Percentiles rank a stretch among this genome's conserved stretches.
phyloP scores from a whole-genome alignment of 352 stramenopile species.

The Aphanomyces cochlioides region DNA sequence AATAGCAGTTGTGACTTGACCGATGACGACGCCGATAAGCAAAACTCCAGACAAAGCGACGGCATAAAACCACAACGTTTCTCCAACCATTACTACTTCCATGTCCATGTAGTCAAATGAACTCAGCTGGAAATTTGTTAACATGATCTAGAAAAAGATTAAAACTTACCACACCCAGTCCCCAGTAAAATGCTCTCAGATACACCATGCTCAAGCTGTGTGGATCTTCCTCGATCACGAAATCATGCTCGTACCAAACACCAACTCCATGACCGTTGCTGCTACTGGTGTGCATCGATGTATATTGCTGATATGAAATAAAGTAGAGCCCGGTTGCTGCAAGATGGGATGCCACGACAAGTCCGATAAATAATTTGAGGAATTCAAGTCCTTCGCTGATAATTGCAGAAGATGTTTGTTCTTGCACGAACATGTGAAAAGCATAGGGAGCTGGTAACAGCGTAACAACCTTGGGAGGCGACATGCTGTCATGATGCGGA shows the following conservation, averaged over 20 bases:
- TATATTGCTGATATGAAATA: conserved; percentile 1
- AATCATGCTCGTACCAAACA: conserved; percentile 61
- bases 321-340: conserved; percentile 13
- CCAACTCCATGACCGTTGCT: background rate
- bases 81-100: conserved; percentile 33
- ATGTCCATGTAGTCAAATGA: conserved; percentile 45
- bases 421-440: conserved; percentile 33
- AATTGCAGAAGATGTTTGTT: conserved; percentile 2
- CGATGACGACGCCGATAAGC: conserved; percentile 41
- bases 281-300: no score
- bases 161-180: conserved; percentile 31
- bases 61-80: conserved; percentile 40
- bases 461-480: conserved; percentile 37
- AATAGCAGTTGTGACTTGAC: conserved; percentile 38
- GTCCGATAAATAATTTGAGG: conserved; percentile 11
- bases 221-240: conserved; percentile 62
- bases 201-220: conserved; percentile 32
- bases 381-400: conserved; percentile 17
- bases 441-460: conserved; percentile 33
- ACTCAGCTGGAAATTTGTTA: conserved; percentile 29
- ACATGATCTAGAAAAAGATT: background rate
- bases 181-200: conserved; percentile 41
- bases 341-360: conserved; percentile 22
- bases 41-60: conserved; percentile 37
- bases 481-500: conserved; percentile 39